Conservation (phyloP, 352 stramenopile species). For the Pythium folliculosum region DNA sequence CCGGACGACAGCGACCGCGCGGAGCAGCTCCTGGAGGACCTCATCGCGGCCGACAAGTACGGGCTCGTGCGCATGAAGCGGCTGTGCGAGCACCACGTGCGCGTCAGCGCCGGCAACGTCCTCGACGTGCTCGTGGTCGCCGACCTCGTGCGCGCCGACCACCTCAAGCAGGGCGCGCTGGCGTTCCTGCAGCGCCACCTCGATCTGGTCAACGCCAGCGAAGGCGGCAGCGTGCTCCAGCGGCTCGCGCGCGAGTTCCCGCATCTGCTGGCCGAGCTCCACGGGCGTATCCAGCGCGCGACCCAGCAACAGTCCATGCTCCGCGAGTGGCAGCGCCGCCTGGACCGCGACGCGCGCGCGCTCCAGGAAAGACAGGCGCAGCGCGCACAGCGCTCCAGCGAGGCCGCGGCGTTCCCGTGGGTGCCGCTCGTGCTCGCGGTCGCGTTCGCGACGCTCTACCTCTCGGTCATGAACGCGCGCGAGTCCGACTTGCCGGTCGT, state of each 20-base stretch:
- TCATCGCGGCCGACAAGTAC: slow-evolving; percentile 76
- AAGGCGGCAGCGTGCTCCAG: slow-evolving; percentile 3
- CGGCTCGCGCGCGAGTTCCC: slow-evolving; percentile 34
- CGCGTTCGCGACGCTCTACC: slow-evolving; percentile 58
- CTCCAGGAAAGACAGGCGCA: slow-evolving; percentile 36
- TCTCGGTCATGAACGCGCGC: slow-evolving; percentile 50
- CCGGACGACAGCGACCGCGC: slow-evolving; percentile 19
- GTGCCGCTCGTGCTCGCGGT: slow-evolving; percentile 46
- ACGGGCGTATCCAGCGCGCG: slow-evolving; percentile 22
- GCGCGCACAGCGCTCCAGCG: slow-evolving; percentile 32
- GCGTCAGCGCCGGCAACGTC: slow-evolving; percentile 48
- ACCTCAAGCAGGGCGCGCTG: slow-evolving; percentile 60
- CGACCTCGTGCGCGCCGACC: slow-evolving; percentile 52
- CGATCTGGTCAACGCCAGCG: slow-evolving; percentile 14
- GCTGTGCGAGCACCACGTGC: slow-evolving; percentile 54
- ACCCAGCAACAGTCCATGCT: slow-evolving; percentile 19
- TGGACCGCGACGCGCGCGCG: slow-evolving; percentile 26
- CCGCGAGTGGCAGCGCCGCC: slow-evolving; percentile 42
- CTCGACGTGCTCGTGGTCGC: slow-evolving; percentile 64
- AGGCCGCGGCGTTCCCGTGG: slow-evolving; percentile 47
- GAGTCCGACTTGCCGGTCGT: slow-evolving; percentile 52
- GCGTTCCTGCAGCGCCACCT: slow-evolving; percentile 38
- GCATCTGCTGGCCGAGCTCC: slow-evolving; percentile 49
- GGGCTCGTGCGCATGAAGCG: slow-evolving; percentile 72
- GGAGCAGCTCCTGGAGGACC: slow-evolving; percentile 65